Conservation (phyloP, 2,329 filamentous ascomycete species). For the Helotiales sp. region DNA sequence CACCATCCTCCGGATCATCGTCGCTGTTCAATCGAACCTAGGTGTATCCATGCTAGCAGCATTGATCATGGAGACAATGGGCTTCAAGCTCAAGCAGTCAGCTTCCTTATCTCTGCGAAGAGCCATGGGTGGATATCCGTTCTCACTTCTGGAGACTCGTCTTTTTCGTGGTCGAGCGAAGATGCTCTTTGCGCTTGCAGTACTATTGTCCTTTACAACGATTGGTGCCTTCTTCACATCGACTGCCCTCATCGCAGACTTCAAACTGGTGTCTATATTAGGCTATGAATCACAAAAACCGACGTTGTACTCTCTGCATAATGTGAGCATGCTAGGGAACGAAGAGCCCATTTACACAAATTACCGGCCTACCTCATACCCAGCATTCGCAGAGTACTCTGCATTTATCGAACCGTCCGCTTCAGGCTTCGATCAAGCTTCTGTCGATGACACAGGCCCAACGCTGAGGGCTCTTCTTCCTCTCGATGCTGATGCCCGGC, state of each 20-base stretch:
- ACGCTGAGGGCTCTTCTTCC: neutral
- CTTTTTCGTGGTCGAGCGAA: neutral
- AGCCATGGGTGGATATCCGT: neutral
- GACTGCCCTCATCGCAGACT: neutral
- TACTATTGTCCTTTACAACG: neutral
- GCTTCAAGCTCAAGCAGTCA: neutral
- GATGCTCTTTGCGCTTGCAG: neutral
- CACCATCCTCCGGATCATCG: neutral
- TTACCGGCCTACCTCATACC: neutral
- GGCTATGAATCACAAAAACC: neutral
- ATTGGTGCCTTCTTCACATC: conserved; percentile 1
- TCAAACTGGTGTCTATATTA: neutral
- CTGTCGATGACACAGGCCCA: neutral
- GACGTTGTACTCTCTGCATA: neutral
- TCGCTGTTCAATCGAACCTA: neutral
- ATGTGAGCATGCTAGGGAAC: neutral
- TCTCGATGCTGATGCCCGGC: neutral
- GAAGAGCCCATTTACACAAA: neutral
- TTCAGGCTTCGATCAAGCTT: neutral
- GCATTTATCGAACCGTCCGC: neutral
- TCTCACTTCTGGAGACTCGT: neutral
- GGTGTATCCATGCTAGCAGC: conserved; percentile 1
- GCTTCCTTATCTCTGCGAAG: neutral
- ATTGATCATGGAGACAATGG: neutral
- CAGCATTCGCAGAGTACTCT: conserved; percentile 4